Evolutionary conservation across 441 rosid species (phyloP), one percentile per base, ranked within the genome.

Genomic region (Euphorbia schlechtendalii): DNA sequence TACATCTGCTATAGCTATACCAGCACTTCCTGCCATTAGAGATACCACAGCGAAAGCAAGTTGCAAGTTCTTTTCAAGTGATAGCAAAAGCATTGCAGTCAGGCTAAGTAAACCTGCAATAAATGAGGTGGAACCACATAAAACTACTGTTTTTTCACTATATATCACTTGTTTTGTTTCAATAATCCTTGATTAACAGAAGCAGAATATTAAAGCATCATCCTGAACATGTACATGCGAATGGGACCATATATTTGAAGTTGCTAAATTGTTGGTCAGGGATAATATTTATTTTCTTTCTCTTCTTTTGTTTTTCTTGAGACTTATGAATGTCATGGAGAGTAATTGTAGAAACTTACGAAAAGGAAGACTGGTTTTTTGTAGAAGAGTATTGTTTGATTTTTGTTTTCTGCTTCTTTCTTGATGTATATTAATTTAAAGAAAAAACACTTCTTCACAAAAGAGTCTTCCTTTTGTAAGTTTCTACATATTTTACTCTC

Each of bases 1-100:
- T 63, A 88, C 95, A 54, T 86, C 92, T 56, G 89, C 95, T 71
- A 86, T 80, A 14, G 95, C 88, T 56, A 77, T 74, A 21, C 86
- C 83, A 53, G 88, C 80, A 80, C 88, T 86, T 73, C 66, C 86
- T 21, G 82, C 82, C 60, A 75, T 77, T 65, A 86, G 76, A 60
- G 74, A 76, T 25, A 81, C 62, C 72, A 88, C 58, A 36, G 89
- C 86, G 56, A 80, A 59, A 17, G 72, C 80, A 61, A 88, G 83
- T 63, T 76, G 74, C 78, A 81, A 71, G 60, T 79, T 79, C 71
- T 71, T 69, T 30, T 83, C 69, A 24, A 85, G 65, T 8, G 83
- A 84, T 56, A 84, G 71, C 72, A 77, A 56, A 68, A 88, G 77
- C 89, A 81, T 82, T 20, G 95, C 77, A 24, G 77, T 41, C 65